Percentiles rank a stretch among this genome's conserved stretches.
Conservation (phyloP, 805 yeast species). For the Candida glaebosa region DNA sequence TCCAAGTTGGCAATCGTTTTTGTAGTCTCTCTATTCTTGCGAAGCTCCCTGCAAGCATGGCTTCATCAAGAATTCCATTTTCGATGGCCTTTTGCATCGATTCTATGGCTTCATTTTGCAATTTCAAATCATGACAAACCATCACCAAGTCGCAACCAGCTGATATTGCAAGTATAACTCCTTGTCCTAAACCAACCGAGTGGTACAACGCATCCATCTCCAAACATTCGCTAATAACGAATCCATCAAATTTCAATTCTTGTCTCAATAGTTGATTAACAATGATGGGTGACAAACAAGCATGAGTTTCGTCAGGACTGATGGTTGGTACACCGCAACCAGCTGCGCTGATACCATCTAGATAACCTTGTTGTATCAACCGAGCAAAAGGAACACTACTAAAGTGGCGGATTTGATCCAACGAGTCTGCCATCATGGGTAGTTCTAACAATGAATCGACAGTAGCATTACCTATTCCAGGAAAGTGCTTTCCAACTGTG, state of each 20-base stretch:
- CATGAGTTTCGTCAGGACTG: constrained; percentile 58
- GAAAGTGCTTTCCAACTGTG: constrained; percentile 62
- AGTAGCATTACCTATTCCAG: constrained; percentile 61
- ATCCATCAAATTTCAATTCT: constrained; percentile 52
- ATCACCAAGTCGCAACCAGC: constrained; percentile 65
- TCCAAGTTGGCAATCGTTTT: constrained; percentile 42
- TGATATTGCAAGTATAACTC: constrained; percentile 56
- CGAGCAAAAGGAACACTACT: constrained; percentile 50
- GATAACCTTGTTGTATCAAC: constrained; percentile 39
- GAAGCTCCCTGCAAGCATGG: constrained; percentile 36
- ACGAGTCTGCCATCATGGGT: constrained; percentile 56
- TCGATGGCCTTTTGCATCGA: constrained; percentile 34
- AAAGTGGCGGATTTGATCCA: constrained; percentile 48
- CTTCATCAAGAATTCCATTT: constrained; percentile 43
- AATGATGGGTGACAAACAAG: constrained; percentile 55
- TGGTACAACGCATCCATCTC: constrained; percentile 62
- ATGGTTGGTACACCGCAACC: constrained; percentile 64
- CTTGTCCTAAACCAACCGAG: constrained; percentile 65
- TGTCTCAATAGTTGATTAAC: constrained; percentile 48
- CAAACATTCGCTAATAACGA: constrained; percentile 57
- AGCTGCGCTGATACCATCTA: constrained; percentile 58
- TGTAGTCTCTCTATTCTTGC: constrained; percentile 44
- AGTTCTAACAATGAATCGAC: constrained; percentile 55
- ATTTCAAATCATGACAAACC: constrained; percentile 53
- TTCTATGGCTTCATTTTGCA: constrained; percentile 55